Percentiles rank a stretch among this genome's conserved stretches.
phyloP scores from a whole-genome alignment of 345 rosid genomes.

The Populus tremula region DNA sequence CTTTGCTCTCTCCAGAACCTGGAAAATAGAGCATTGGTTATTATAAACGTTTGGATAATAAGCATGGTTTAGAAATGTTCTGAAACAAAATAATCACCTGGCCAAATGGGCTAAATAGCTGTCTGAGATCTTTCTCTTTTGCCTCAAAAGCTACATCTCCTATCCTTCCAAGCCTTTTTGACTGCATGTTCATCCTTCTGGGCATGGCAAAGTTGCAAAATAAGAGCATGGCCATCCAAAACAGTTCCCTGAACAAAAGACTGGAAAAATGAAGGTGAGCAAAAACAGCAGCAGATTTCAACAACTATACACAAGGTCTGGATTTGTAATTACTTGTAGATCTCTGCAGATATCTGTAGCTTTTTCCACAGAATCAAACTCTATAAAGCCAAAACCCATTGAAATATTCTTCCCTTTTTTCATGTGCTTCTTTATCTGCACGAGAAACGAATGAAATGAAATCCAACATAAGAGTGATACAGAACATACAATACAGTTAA shows the following conservation, averaged over 20 bases:
- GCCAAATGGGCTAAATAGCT: conserved; percentile 89
- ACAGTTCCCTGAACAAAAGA: conserved; percentile 56
- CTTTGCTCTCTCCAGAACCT: conserved; percentile 86
- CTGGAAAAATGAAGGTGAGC: conserved; percentile 2
- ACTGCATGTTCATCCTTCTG: conserved; percentile 56
- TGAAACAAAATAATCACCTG: conserved; percentile 49
- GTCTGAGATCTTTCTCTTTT: conserved; percentile 81
- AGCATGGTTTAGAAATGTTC: neutral
- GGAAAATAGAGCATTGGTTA: neutral
- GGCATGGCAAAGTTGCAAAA: conserved; percentile 71
- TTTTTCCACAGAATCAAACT: conserved; percentile 78
- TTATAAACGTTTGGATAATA: neutral
- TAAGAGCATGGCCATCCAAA: conserved; percentile 92
- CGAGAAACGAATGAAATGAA: conserved; percentile 10
- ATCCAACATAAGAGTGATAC: conserved; percentile 9
- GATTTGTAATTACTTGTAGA: conserved; percentile 56
- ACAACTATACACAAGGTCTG: neutral
- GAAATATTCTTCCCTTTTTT: conserved; percentile 82
- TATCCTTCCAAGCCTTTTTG: conserved; percentile 58
- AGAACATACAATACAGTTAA: conserved; percentile 8
- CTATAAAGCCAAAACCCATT: conserved; percentile 87
- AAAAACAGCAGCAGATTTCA: neutral
- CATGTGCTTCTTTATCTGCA: conserved; percentile 77
- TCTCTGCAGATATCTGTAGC: conserved; percentile 62
- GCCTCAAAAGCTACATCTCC: conserved; percentile 94